These are phyloP conservation scores for Kondoa subrosea DNA, from an alignment of 768 basidiomycete species.

Conservation along the genomic window DNA sequence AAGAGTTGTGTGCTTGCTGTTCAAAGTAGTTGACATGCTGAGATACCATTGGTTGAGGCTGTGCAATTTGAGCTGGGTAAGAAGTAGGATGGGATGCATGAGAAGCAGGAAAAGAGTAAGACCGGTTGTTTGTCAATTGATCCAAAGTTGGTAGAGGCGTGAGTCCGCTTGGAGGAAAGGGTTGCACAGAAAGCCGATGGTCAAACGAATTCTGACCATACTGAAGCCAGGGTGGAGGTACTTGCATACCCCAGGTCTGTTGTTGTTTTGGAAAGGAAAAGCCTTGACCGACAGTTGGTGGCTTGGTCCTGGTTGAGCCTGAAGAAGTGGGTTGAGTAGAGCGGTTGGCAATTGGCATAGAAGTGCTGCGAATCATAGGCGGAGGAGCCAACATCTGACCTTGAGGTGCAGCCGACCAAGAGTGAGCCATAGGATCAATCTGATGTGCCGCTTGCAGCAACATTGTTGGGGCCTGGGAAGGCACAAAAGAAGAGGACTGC, in stretches of 20 bases:
- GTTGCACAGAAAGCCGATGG: neutral
- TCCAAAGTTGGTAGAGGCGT: neutral
- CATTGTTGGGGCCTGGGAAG: neutral
- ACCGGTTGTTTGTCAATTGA: neutral
- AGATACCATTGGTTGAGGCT: too few relatives aligned
- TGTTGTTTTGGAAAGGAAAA: neutral
- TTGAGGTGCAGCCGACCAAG: neutral
- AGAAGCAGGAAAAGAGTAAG: neutral
- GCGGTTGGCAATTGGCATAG: neutral
- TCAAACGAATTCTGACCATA: neutral
- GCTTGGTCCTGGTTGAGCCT: too few relatives aligned
- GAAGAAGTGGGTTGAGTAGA: too few relatives aligned
- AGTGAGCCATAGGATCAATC: neutral
- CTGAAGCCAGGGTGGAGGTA: neutral
- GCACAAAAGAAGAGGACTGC: neutral
- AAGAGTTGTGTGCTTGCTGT: neutral
- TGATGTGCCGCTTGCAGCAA: neutral
- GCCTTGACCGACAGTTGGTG: neutral
- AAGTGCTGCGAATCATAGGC: neutral
- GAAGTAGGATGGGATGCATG: neutral
- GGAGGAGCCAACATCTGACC: neutral
- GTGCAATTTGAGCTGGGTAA: neutral
- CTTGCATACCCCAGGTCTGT: too few relatives aligned
- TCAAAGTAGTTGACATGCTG: neutral
- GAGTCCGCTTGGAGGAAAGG: neutral